Evolutionary conservation across 176 grass and related monocot genomes (phyloP).

Genomic region (Saccharum officinarum): DNA sequence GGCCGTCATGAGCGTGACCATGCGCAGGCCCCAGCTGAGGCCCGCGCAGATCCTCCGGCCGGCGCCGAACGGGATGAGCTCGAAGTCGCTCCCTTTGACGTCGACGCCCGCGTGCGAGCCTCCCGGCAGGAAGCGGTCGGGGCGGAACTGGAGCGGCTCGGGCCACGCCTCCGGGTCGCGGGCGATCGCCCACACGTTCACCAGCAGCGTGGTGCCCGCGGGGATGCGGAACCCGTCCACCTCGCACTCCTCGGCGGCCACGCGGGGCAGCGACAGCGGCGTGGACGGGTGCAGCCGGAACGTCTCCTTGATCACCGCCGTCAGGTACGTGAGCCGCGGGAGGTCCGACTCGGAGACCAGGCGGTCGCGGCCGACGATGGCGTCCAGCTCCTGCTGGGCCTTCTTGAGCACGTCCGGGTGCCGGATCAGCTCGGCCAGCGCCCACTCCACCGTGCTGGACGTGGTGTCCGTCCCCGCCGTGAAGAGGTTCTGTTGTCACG

Average conservation of each 20-base stretch:
- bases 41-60: slow-evolving; percentile 73
- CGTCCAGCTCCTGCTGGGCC: background rate
- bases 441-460: slow-evolving; percentile 18
- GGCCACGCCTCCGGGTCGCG: background rate
- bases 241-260: slow-evolving; percentile 13
- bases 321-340: background rate
- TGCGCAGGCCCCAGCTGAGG: slow-evolving; percentile 7
- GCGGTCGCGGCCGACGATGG: background rate
- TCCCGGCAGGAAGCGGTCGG: background rate
- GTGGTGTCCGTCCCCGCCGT: background rate
- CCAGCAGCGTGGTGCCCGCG: background rate
- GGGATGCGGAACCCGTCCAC: background rate
- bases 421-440: slow-evolving; percentile 2
- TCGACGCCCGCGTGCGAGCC: background rate
- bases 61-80: slow-evolving; percentile 86
- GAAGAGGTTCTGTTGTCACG: too few relatives aligned
- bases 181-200: slow-evolving; percentile 18
- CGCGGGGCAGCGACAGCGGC: slow-evolving; percentile 21
- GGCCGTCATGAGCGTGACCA: slow-evolving; percentile 19
- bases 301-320: slow-evolving; percentile 18
- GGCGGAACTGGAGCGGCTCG: background rate
- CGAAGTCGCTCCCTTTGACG: slow-evolving; percentile 39
- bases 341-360: background rate
- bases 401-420: background rate
- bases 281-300: slow-evolving; percentile 9